Conservation (phyloP, 2,329 filamentous ascomycete species). For the Colletotrichum abscissum region DNA sequence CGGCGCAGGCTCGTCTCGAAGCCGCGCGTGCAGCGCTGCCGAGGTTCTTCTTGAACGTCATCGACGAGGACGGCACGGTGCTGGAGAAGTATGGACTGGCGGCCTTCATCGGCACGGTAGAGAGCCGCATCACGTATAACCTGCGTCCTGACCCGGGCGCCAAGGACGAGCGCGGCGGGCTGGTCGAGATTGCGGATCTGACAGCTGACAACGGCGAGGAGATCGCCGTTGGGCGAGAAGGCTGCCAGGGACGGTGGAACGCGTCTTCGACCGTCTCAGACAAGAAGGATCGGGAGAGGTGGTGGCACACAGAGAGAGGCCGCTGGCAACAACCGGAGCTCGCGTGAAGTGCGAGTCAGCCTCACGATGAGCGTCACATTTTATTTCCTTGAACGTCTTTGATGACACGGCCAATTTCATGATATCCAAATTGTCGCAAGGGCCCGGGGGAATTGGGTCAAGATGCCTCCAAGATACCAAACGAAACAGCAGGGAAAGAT, state of each 20-base stretch:
- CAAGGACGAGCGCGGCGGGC: slow-evolving; percentile 65
- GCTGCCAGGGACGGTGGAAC: slow-evolving; percentile 62
- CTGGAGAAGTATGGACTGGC: slow-evolving; percentile 66
- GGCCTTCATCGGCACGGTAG: slow-evolving; percentile 70
- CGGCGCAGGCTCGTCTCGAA: slow-evolving; percentile 74
- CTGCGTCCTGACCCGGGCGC: slow-evolving; percentile 68
- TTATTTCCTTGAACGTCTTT: neutral
- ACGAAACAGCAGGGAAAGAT: neutral
- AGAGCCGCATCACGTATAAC: slow-evolving; percentile 69
- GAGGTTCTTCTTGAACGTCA: slow-evolving; percentile 69
- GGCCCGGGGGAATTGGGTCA: neutral
- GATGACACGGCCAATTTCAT: slow-evolving; percentile 7
- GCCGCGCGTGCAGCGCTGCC: slow-evolving; percentile 62
- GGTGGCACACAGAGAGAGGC: slow-evolving; percentile 63
- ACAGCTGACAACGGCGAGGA: slow-evolving; percentile 58
- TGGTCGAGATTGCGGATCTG: slow-evolving; percentile 64
- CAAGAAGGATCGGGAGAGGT: slow-evolving; percentile 60
- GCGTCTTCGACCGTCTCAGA: slow-evolving; percentile 49
- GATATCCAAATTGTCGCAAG: slow-evolving; percentile 21
- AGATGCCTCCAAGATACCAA: slow-evolving; percentile 17
- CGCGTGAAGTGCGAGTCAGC: neutral
- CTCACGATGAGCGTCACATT: no score
- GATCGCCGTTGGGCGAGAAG: slow-evolving; percentile 48
- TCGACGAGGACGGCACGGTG: slow-evolving; percentile 62
- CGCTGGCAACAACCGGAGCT: slow-evolving; percentile 51